Base-by-base conservation (phyloP, 2,329 filamentous ascomycete species). In the Bipolaris zeicola region DNA sequence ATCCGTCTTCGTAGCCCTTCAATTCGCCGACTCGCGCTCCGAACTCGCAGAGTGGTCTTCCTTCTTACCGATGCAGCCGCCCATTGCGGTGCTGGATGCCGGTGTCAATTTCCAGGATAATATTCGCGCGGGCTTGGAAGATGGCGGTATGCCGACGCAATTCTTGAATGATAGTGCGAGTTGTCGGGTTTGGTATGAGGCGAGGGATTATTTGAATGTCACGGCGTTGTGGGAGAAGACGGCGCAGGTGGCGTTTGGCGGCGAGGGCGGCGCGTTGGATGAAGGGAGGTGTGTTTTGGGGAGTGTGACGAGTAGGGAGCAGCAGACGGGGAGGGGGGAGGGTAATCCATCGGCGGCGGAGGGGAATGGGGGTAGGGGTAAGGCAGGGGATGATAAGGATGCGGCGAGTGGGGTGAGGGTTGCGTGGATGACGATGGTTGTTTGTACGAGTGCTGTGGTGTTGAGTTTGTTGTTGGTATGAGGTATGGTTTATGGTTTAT, bases 111-210 rank as follows among this genome's bases (percentile, higher is more conserved):
- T 76, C 57, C 71, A 74, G 39, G 77, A 79, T 57, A 78, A 74
- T 31, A 76, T 76, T 44, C 63, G 73, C 16, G 63, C 39, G 34
- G 72, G 75, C 46, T 47, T 68, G 1, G 73, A 75, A 52, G 50
- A 46, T 0, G 69, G 65, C 3, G 73, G 72, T 5, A 70, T 79
- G 0, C 82, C 86, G 13, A 72, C 82, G 14, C 87, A 89, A 62
- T 89, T 88, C 65, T 73, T 83, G 1, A 84, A 85, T 53, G 82
- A 87, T 60, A 80, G 84, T 1, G 83, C 87, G 0, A 83, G 86
- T 62, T 89, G 86, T 61, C 78, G 85, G 5, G 69, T 88, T 11
- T 89, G 82, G 66, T 88, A 83, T 57, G 86, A 86, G 2, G 68
- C 78, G 14, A 71, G 77, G 2, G 87, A 85, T 72, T 71, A 84